phyloP scores from a whole-genome alignment of 208 protist genomes.

The Jaenimonas drosophilae region DNA sequence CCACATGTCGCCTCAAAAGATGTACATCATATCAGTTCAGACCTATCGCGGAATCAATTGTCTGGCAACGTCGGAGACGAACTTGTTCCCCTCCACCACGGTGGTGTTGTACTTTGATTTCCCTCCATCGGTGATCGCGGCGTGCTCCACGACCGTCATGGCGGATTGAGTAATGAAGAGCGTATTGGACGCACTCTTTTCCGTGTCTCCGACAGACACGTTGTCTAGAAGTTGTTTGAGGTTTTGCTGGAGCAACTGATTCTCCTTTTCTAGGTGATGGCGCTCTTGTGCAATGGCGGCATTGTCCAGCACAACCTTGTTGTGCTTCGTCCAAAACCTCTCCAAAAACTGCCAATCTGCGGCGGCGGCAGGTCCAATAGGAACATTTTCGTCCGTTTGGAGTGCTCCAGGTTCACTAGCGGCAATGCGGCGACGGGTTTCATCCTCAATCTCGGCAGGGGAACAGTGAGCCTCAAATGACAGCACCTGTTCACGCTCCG shows the following conservation, averaged over 20 bases:
- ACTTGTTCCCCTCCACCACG: conserved; percentile 81
- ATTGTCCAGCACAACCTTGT: conserved; percentile 95
- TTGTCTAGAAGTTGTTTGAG: conserved; percentile 95
- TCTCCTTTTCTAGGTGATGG: conserved; percentile 84
- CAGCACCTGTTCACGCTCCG: conserved; percentile 93
- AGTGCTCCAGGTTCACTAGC: conserved; percentile 16
- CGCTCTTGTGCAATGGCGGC: conserved; percentile 88
- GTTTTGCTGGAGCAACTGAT: conserved; percentile 75
- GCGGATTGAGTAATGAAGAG: conserved; percentile 21
- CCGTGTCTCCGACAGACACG: conserved; percentile 90
- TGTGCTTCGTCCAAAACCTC: conserved; percentile 92
- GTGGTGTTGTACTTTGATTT: conserved; percentile 25
- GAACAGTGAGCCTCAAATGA: conserved; percentile 74
- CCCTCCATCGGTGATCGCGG: conserved; percentile 2
- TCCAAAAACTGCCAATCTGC: conserved; percentile 89
- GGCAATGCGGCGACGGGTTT: conserved; percentile 44
- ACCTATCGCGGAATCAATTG: conserved; percentile 29
- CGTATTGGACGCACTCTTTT: conserved; percentile 63
- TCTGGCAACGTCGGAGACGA: conserved; percentile 44
- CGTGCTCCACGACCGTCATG: conserved; percentile 62
- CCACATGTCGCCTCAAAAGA: too few species aligned
- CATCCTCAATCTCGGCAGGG: conserved; percentile 58
- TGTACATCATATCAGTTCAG: neutral
- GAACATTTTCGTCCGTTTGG: conserved; percentile 13
- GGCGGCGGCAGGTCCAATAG: conserved; percentile 19